These are phyloP conservation scores for Prunus campanulata DNA, from an alignment of 306 rosid genomes.

Conservation along the genomic window DNA sequence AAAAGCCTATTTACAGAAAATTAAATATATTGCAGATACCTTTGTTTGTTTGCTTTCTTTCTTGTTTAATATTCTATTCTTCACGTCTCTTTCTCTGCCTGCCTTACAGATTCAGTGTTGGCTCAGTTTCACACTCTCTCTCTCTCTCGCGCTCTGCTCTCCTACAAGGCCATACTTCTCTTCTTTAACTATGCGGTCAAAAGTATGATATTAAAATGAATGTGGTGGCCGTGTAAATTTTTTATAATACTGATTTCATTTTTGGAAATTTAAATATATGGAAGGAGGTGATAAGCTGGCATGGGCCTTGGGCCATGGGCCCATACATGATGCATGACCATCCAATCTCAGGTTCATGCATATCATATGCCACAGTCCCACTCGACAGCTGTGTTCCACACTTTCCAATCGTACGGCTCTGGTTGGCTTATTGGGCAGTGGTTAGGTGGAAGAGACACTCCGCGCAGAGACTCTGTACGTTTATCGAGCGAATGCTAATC, in stretches of 20 bases:
- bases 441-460: neutral
- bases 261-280: neutral
- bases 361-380: neutral
- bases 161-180: conserved; percentile 1
- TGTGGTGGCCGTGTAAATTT: neutral
- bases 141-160: neutral
- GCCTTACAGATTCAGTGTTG: neutral
- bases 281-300: conserved; percentile 18
- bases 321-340: conserved; percentile 26
- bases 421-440: neutral
- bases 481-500: neutral
- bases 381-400: neutral
- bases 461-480: neutral
- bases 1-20: neutral
- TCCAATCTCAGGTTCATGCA: conserved; percentile 15
- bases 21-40: neutral
- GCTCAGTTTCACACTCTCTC: neutral
- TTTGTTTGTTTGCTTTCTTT: neutral
- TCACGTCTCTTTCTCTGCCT: neutral
- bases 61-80: neutral
- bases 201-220: neutral
- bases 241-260: neutral
- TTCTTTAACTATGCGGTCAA: neutral
- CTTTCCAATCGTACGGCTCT: neutral
- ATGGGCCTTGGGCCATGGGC: neutral